A percentile compares a stretch with the other conserved stretches of the same genome.
Evolutionary conservation across 2,329 filamentous ascomycete genomes (phyloP).

Genomic region (Didymella segeticola): DNA sequence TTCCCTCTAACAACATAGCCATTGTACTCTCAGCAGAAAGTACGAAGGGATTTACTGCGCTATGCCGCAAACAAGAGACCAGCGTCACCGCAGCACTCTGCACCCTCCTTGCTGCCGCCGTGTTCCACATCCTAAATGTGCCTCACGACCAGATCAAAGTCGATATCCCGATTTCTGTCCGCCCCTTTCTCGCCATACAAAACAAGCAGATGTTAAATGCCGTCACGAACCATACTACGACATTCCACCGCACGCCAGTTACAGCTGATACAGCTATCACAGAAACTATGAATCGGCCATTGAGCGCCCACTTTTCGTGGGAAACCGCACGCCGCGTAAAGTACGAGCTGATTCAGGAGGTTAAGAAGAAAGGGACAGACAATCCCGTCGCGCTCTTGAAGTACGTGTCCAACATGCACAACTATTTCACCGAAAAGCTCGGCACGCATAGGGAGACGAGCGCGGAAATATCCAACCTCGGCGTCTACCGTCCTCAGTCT

Average conservation of each 20-base stretch:
- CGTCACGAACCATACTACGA: constrained; percentile 5
- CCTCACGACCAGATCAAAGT: constrained; percentile 41
- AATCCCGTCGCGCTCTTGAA: constrained; percentile 48
- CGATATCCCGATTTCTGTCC: constrained; percentile 48
- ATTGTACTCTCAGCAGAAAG: constrained; percentile 41
- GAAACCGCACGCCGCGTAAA: constrained; percentile 26
- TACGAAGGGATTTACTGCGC: constrained; percentile 38
- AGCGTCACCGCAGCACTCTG: constrained; percentile 53
- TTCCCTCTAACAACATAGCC: constrained; percentile 22
- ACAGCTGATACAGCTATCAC: too few relatives aligned
- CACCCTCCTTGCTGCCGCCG: constrained; percentile 45
- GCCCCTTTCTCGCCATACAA: constrained; percentile 41
- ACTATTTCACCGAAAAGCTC: constrained; percentile 46
- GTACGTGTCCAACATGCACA: constrained; percentile 50
- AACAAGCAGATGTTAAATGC: constrained; percentile 44
- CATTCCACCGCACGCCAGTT: not conserved
- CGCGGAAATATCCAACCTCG: constrained; percentile 58
- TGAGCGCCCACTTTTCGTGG: constrained; percentile 36
- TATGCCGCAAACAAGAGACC: constrained; percentile 48
- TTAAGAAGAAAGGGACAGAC: constrained; percentile 38
- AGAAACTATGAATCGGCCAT: not conserved
- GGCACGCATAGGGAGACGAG: constrained; percentile 49
- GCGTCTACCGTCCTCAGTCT: constrained; percentile 33
- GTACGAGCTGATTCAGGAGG: constrained; percentile 15
- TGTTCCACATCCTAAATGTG: constrained; percentile 41